Conservation (phyloP, 140 eudicot species). For the Flaveria floridana region DNA sequence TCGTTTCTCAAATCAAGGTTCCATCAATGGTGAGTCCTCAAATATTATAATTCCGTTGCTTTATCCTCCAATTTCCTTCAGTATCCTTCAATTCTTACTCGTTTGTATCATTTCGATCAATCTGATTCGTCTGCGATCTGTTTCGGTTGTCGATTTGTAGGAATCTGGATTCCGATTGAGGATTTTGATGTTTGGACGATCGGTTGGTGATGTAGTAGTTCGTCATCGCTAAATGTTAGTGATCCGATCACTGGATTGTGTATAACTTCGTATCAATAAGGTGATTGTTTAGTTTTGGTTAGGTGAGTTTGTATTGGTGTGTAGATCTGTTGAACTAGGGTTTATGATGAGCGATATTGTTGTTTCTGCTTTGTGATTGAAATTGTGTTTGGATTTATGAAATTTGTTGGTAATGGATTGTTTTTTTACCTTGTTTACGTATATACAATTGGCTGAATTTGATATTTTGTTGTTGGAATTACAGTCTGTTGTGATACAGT, state of each 20-base stretch:
- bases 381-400: slow-evolving; percentile 24
- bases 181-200: slow-evolving; percentile 39
- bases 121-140: slow-evolving; percentile 42
- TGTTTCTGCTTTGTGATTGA: not conserved
- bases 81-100: slow-evolving; percentile 3
- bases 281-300: not conserved
- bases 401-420: not conserved
- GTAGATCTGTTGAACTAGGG: slow-evolving; percentile 48
- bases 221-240: slow-evolving; percentile 38
- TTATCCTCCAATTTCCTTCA: slow-evolving; percentile 10
- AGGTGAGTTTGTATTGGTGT: slow-evolving; percentile 26
- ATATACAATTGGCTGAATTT: not conserved
- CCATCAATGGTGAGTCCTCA: slow-evolving; percentile 50
- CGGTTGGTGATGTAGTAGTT: slow-evolving; percentile 42
- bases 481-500: too few species aligned
- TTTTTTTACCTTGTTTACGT: not conserved
- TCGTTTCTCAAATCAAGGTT: slow-evolving; percentile 45
- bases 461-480: not conserved
- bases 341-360: slow-evolving; percentile 14
- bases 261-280: slow-evolving; percentile 27
- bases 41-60: not conserved
- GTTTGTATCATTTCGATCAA: slow-evolving; percentile 19
- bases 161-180: slow-evolving; percentile 36
- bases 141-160: slow-evolving; percentile 38
- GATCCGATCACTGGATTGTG: slow-evolving; percentile 47